A percentile compares a stretch with the other conserved stretches of the same genome.
These are phyloP conservation scores for Volvox africanus DNA, from an alignment of 139 green algal species.

Conservation along the genomic window DNA sequence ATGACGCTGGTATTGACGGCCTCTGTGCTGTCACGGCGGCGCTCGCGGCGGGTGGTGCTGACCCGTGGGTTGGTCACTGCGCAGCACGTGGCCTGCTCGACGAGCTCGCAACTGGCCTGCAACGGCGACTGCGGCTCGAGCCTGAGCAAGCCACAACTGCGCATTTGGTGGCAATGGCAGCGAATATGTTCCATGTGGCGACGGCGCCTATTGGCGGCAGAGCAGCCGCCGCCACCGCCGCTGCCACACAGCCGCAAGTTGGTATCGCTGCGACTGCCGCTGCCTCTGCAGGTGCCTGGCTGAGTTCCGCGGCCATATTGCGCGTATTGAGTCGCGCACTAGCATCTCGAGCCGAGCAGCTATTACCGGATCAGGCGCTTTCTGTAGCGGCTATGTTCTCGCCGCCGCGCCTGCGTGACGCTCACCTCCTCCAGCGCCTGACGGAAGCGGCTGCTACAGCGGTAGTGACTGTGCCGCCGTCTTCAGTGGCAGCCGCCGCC, in stretches of 20 bases:
- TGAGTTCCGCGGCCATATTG: not conserved
- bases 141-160: not conserved
- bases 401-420: not conserved
- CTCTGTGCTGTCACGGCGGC: not conserved
- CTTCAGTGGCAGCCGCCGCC: too few relatives aligned
- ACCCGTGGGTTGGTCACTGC: slow-evolving; percentile 11
- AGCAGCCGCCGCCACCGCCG: not conserved
- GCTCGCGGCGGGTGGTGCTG: slow-evolving; percentile 7
- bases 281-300: not conserved
- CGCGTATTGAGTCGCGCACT: not conserved
- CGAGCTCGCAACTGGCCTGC: slow-evolving; percentile 1
- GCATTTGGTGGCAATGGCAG: not conserved
- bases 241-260: too few relatives aligned
- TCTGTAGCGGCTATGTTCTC: not conserved
- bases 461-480: not conserved
- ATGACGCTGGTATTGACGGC: not conserved
- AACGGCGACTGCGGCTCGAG: not conserved
- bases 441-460: slow-evolving; percentile 2
- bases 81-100: not conserved
- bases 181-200: not conserved
- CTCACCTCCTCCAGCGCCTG: slow-evolving; percentile 4
- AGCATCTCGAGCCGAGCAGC: not conserved
- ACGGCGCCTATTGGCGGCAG: not conserved
- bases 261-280: not conserved
- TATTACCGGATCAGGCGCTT: not conserved